Evolutionary conservation across 768 basidiomycete species (phyloP).

Genomic region (Albatrellus ellisii): DNA sequence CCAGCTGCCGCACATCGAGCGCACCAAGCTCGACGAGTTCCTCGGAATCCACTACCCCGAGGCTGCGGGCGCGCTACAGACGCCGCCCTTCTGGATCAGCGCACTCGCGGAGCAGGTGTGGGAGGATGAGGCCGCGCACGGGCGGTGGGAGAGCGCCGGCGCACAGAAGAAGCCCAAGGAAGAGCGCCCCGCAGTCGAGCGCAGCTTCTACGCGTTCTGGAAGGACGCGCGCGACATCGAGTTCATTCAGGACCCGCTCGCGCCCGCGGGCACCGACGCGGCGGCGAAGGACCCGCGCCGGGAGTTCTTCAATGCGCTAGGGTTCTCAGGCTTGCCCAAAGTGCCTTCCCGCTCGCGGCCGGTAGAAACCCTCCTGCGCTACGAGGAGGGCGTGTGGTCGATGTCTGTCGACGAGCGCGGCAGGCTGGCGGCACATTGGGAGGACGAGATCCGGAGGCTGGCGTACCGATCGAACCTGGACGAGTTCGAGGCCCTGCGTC

Average conservation of each 20-base stretch:
- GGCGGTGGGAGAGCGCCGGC: conserved; percentile 3
- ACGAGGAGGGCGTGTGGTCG: conserved; percentile 34
- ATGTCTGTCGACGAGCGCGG: conserved; percentile 39
- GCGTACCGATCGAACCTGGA: conserved; percentile 19
- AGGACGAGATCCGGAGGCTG: conserved; percentile 23
- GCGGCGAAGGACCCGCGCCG: neutral
- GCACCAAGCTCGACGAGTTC: conserved; percentile 25
- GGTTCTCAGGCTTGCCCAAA: conserved; percentile 22
- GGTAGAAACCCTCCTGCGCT: conserved; percentile 23
- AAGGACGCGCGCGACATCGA: conserved; percentile 7
- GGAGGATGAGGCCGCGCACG: conserved; percentile 8
- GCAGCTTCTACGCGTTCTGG: conserved; percentile 12
- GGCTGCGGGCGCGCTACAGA: conserved; percentile 27
- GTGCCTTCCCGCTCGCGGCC: conserved; percentile 25
- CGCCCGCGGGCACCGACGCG: neutral
- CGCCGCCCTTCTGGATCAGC: conserved; percentile 25
- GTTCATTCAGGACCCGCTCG: conserved; percentile 4
- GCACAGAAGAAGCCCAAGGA: neutral
- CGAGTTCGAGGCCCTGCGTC: conserved; percentile 31
- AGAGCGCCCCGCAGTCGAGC: neutral
- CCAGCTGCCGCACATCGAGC: conserved; percentile 7
- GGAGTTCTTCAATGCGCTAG: conserved; percentile 27
- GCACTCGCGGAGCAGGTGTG: neutral
- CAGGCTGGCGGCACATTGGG: conserved; percentile 34
- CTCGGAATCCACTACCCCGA: conserved; percentile 34